Percentiles rank a stretch among this genome's conserved stretches.
phyloP scores from a whole-genome alignment of 2,329 filamentous ascomycete species.

The Arachnomyces sp. region DNA sequence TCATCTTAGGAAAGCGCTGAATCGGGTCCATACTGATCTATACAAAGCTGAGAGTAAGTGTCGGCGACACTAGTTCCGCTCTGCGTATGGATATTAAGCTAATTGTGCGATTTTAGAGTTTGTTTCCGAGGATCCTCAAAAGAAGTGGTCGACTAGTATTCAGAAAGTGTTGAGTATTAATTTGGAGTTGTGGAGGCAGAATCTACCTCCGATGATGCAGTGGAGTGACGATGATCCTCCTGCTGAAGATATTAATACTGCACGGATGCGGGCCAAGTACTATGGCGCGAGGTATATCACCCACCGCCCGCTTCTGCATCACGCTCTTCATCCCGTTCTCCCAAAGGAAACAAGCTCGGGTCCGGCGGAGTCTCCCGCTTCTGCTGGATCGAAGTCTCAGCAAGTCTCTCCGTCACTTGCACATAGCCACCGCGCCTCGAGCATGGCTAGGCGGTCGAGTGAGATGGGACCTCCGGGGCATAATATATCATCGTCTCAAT shows the following conservation, averaged over 20 bases:
- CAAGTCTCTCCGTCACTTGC: constrained; percentile 30
- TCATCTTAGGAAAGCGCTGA: constrained; percentile 51
- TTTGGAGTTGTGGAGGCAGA: constrained; percentile 48
- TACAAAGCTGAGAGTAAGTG: constrained; percentile 39
- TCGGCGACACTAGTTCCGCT: not conserved
- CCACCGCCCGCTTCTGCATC: constrained; percentile 66
- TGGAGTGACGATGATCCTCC: constrained; percentile 65
- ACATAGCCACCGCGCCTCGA: constrained; percentile 21
- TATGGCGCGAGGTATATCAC: constrained; percentile 89
- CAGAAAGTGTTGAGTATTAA: constrained; percentile 39
- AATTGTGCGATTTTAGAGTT: not conserved
- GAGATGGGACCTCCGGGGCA: constrained; percentile 26
- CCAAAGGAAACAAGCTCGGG: constrained; percentile 17
- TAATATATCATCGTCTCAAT: constrained; percentile 15
- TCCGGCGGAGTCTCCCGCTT: constrained; percentile 26
- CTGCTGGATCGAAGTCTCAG: constrained; percentile 24
- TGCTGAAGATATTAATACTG: constrained; percentile 67
- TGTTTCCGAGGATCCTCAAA: constrained; percentile 23
- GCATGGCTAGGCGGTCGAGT: constrained; percentile 26
- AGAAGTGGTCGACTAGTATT: constrained; percentile 30
- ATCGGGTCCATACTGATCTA: constrained; percentile 48
- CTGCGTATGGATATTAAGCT: not conserved
- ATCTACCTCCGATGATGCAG: constrained; percentile 45
- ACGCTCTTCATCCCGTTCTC: constrained; percentile 46
- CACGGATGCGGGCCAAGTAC: constrained; percentile 84